Conservation (phyloP, 805 yeast genomes). For the Kregervanrija fluxuum region DNA sequence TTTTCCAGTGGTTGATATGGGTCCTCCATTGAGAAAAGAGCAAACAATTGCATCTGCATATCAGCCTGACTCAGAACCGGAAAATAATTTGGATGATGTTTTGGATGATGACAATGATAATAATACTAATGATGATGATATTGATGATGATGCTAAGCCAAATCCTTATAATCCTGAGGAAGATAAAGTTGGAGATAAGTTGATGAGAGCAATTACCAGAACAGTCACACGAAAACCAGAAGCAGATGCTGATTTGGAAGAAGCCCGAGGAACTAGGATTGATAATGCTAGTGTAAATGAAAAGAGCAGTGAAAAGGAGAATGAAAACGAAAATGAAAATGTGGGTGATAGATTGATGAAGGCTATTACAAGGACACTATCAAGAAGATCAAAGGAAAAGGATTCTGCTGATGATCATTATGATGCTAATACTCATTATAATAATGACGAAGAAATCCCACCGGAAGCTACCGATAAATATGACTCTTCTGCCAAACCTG, state of each 20-base stretch:
- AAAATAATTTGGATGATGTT: conserved; percentile 5
- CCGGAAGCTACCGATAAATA: background rate
- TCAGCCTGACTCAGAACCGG: conserved; percentile 7
- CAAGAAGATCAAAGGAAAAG: conserved; percentile 2
- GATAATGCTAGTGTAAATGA: conserved; percentile 1
- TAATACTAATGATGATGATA: conserved; percentile 19
- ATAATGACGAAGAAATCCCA: background rate
- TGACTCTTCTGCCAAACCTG: background rate
- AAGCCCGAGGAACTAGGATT: background rate
- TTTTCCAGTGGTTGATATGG: conserved; percentile 78
- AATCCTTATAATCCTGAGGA: conserved; percentile 21
- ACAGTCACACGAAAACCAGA: conserved; percentile 8
- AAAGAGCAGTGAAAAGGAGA: conserved; percentile 19
- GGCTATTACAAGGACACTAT: conserved; percentile 16
- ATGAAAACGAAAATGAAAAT: conserved; percentile 15
- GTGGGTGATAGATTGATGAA: conserved; percentile 17
- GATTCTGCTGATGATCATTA: no score
- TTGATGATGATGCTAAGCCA: conserved; percentile 17
- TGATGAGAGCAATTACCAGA: conserved; percentile 21
- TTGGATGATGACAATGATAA: conserved; percentile 21
- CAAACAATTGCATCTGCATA: conserved; percentile 45
- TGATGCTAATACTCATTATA: no score
- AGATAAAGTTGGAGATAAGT: conserved; percentile 19
- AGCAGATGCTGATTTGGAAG: conserved; percentile 3
- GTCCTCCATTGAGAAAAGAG: conserved; percentile 51